Evolutionary conservation across 805 yeast species (phyloP).

Genomic region (Sungouiella blattae): DNA sequence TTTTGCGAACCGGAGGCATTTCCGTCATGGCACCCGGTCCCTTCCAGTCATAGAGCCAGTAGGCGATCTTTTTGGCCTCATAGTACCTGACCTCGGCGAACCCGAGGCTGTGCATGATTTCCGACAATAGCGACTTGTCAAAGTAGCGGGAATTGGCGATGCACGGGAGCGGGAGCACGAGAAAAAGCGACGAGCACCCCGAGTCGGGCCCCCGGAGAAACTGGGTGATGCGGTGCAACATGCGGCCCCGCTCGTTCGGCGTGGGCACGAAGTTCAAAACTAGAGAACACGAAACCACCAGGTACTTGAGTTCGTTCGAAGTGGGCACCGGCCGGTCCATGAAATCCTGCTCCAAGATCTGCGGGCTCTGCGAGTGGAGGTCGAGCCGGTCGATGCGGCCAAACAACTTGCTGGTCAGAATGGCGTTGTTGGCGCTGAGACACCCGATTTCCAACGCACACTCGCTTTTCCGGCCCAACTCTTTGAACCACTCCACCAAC

Average conservation of each 20-base stretch:
- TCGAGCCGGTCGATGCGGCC: constrained; percentile 62
- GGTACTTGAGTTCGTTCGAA: constrained; percentile 45
- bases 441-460: constrained; percentile 82
- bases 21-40: constrained; percentile 19
- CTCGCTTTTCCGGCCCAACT: constrained; percentile 13
- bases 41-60: constrained; percentile 60
- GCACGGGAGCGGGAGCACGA: constrained; percentile 90
- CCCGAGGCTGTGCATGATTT: constrained; percentile 60
- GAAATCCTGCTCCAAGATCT: constrained; percentile 75
- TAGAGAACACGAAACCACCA: constrained; percentile 74
- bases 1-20: constrained; percentile 29
- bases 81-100: constrained; percentile 45
- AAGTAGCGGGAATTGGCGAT: constrained; percentile 78
- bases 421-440: constrained; percentile 61
- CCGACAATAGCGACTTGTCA: constrained; percentile 37
- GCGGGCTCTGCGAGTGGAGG: constrained; percentile 72
- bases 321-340: constrained; percentile 69
- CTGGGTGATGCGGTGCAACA: constrained; percentile 58
- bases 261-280: constrained; percentile 88
- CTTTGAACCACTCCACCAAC: constrained; percentile 68
- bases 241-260: constrained; percentile 66
- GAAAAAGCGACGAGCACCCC: constrained; percentile 43
- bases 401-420: constrained; percentile 58
- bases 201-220: constrained; percentile 46
- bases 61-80: constrained; percentile 68